Evolutionary conservation across 139 green algal species (phyloP).

Genomic region (Chlorella vulgaris): DNA sequence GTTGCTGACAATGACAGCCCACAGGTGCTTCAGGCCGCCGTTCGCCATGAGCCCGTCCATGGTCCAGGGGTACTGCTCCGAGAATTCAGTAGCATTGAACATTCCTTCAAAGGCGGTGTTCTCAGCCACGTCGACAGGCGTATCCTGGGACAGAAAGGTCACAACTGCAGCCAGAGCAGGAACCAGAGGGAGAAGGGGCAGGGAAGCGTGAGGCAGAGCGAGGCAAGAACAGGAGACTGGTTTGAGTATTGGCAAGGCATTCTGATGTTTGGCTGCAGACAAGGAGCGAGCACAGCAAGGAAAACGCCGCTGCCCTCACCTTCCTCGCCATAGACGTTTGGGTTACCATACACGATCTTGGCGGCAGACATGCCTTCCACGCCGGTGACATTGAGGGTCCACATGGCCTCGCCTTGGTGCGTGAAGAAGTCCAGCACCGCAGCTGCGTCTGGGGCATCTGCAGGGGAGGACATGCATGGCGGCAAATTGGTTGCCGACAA

Average conservation of each 20-base stretch:
- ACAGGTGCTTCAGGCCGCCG: not conserved
- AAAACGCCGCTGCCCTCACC: no score
- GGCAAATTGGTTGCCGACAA: not conserved
- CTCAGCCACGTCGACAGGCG: not conserved
- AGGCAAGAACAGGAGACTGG: not conserved
- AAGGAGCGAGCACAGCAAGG: no score
- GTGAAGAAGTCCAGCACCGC: slow-evolving; percentile 5
- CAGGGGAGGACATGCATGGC: not conserved
- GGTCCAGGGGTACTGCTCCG: slow-evolving; percentile 1
- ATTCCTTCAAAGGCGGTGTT: not conserved
- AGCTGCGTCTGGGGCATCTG: slow-evolving; percentile 8
- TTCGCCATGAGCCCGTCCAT: slow-evolving; percentile 6
- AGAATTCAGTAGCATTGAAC: not conserved
- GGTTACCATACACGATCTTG: slow-evolving; percentile 16
- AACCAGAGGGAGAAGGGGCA: not conserved
- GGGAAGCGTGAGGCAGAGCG: not conserved
- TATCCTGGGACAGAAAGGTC: not conserved
- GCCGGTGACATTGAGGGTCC: slow-evolving; percentile 10
- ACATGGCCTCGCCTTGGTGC: not conserved
- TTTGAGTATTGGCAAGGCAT: not conserved
- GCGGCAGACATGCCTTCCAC: not conserved
- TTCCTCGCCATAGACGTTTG: not conserved
- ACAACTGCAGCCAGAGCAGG: not conserved
- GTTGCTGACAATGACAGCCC: not conserved
- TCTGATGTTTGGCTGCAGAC: not conserved